Percentiles rank a stretch among this genome's conserved stretches.
phyloP scores from a whole-genome alignment of 1,139 yeast genomes.

The Yamadazyma atlantica region DNA sequence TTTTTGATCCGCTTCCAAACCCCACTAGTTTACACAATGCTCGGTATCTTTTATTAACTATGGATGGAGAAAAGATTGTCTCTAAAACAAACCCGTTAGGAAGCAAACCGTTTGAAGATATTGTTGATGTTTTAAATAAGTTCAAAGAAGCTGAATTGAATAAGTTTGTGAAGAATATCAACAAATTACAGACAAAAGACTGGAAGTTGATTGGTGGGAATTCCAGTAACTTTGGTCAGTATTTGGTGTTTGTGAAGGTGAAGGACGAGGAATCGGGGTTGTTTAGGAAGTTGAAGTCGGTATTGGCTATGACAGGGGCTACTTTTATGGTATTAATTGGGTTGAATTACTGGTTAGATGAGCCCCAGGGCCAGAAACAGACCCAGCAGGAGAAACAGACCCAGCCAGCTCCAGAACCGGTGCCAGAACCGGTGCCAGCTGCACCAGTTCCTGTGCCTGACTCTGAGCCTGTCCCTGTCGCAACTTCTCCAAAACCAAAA shows the following conservation, averaged over 20 bases:
- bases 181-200: slow-evolving; percentile 26
- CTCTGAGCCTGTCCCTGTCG: too few relatives aligned
- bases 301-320: slow-evolving; percentile 36
- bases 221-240: slow-evolving; percentile 18
- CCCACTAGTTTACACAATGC: background rate
- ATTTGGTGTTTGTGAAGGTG: slow-evolving; percentile 28
- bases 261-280: slow-evolving; percentile 8
- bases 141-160: slow-evolving; percentile 33
- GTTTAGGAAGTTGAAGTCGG: slow-evolving; percentile 19
- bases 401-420: too few relatives aligned
- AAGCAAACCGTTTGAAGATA: slow-evolving; percentile 31
- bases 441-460: too few relatives aligned
- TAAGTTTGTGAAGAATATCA: slow-evolving; percentile 25
- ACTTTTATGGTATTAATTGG: slow-evolving; percentile 31
- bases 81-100: slow-evolving; percentile 43
- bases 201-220: slow-evolving; percentile 43
- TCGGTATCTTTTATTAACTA: slow-evolving; percentile 48
- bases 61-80: slow-evolving; percentile 41
- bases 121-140: slow-evolving; percentile 43
- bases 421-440: too few relatives aligned
- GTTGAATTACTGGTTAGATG: slow-evolving; percentile 25
- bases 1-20: slow-evolving; percentile 44
- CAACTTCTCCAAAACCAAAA: too few relatives aligned
- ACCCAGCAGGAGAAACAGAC: background rate
- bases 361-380: slow-evolving; percentile 14